These are phyloP conservation scores for Tephrocybe sp. DNA, from an alignment of 768 basidiomycete species.

Conservation along the genomic window DNA sequence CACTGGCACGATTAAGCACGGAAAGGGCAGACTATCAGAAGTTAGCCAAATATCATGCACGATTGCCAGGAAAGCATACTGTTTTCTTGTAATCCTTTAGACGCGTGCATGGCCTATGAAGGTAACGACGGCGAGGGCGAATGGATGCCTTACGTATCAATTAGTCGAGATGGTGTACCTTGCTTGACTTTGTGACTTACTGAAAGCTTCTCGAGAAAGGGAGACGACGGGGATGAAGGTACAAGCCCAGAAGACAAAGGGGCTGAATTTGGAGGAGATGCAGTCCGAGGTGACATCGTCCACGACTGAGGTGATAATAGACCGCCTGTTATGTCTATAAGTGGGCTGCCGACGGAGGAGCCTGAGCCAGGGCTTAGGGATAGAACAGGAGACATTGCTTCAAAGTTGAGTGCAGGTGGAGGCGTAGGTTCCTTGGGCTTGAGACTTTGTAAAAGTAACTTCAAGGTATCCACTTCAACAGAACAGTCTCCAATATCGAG, in stretches of 20 bases:
- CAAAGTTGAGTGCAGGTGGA: not conserved
- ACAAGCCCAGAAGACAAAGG: constrained; percentile 10
- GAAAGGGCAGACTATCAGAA: constrained; percentile 42
- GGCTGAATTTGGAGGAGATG: constrained; percentile 6
- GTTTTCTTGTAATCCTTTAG: constrained; percentile 38
- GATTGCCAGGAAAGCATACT: constrained; percentile 28
- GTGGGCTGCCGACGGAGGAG: constrained; percentile 8
- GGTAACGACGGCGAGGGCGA: constrained; percentile 39
- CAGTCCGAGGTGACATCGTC: constrained; percentile 9
- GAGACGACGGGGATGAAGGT: constrained; percentile 23
- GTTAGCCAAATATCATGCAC: not conserved
- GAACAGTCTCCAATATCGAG: constrained; percentile 47
- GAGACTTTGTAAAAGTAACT: constrained; percentile 28
- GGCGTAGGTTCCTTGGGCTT: constrained; percentile 6
- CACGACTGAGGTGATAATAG: constrained; percentile 11
- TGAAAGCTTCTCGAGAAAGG: constrained; percentile 24
- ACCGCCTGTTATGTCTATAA: constrained; percentile 5
- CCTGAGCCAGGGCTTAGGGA: not conserved
- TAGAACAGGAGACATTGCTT: not conserved
- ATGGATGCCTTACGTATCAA: constrained; percentile 42
- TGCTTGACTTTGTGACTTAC: constrained; percentile 17
- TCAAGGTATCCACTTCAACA: constrained; percentile 46
- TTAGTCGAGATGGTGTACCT: constrained; percentile 17
- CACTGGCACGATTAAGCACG: constrained; percentile 39
- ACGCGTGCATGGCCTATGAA: constrained; percentile 35